A percentile compares a stretch with the other conserved stretches of the same genome.
Conservation (phyloP, 805 yeast genomes). For the Candida peoriensis region DNA sequence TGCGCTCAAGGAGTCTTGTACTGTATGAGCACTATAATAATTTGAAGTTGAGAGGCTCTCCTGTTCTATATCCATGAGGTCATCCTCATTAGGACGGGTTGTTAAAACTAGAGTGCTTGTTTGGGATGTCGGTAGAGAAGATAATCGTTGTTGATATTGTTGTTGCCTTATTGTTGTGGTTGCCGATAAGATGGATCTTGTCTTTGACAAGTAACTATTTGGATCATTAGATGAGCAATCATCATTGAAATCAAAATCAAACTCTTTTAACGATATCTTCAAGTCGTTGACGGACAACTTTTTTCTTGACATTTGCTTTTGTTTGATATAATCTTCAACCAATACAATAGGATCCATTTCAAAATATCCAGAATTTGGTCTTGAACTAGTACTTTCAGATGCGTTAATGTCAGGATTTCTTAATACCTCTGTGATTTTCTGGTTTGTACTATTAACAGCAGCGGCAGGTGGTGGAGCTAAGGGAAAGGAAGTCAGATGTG, state of each 20-base stretch:
- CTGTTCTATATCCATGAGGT: background rate
- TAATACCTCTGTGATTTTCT: constrained; percentile 8
- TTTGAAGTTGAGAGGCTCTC: background rate
- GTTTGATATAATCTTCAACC: constrained; percentile 51
- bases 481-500: constrained; percentile 33
- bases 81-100: background rate
- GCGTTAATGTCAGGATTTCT: constrained; percentile 19
- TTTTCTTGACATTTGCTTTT: constrained; percentile 17
- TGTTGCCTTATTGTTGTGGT: background rate
- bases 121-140: background rate
- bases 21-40: constrained; percentile 7
- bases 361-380: constrained; percentile 11
- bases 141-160: constrained; percentile 12
- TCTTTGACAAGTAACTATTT: background rate
- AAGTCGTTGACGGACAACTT: constrained; percentile 30
- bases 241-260: constrained; percentile 7
- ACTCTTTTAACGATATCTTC: constrained; percentile 23
- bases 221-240: background rate
- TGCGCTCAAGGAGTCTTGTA: constrained; percentile 3
- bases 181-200: background rate
- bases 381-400: constrained; percentile 3
- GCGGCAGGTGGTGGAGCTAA: constrained; percentile 27
- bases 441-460: background rate
- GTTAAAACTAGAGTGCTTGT: background rate
- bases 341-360: constrained; percentile 34